Percentiles rank a stretch among this genome's conserved stretches.
These are phyloP conservation scores for Yamadazyma scolyti DNA, from an alignment of 805 yeast genomes.

Conservation along the genomic window DNA sequence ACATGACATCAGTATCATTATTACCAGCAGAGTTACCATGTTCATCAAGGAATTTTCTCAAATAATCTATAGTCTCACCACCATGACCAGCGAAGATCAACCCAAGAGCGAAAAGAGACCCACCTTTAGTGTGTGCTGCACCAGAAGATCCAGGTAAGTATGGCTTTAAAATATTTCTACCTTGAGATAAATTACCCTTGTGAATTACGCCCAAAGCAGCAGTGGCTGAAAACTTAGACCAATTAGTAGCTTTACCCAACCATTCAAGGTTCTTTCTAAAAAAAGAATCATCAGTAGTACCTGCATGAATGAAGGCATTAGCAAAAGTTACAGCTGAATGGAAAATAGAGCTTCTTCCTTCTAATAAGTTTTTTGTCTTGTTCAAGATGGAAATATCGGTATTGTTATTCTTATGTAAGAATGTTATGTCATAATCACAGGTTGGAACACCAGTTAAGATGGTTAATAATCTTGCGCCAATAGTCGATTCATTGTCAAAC, in stretches of 20 bases:
- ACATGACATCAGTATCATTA: slow-evolving; percentile 72
- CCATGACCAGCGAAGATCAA: slow-evolving; percentile 96
- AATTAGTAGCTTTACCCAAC: slow-evolving; percentile 95
- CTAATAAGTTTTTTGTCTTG: slow-evolving; percentile 75
- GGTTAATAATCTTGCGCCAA: slow-evolving; percentile 47
- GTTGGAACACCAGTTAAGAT: slow-evolving; percentile 91
- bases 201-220: slow-evolving; percentile 98
- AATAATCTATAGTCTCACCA: slow-evolving; percentile 73
- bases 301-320: slow-evolving; percentile 92
- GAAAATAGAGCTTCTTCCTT: slow-evolving; percentile 89
- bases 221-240: slow-evolving; percentile 97
- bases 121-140: slow-evolving; percentile 91
- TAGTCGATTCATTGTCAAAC: slow-evolving; percentile 18
- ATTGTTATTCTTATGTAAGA: slow-evolving; percentile 79
- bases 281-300: slow-evolving; percentile 92
- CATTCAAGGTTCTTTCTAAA: slow-evolving; percentile 89
- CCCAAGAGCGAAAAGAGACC: slow-evolving; percentile 90
- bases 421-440: slow-evolving; percentile 87
- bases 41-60: slow-evolving; percentile 68
- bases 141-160: slow-evolving; percentile 81
- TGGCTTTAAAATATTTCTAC: slow-evolving; percentile 80
- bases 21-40: slow-evolving; percentile 62
- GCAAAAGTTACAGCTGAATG: slow-evolving; percentile 95
- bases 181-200: slow-evolving; percentile 90
- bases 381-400: slow-evolving; percentile 80